Base-by-base conservation (phyloP, 768 basidiomycete genomes). In the Russula emetica region DNA sequence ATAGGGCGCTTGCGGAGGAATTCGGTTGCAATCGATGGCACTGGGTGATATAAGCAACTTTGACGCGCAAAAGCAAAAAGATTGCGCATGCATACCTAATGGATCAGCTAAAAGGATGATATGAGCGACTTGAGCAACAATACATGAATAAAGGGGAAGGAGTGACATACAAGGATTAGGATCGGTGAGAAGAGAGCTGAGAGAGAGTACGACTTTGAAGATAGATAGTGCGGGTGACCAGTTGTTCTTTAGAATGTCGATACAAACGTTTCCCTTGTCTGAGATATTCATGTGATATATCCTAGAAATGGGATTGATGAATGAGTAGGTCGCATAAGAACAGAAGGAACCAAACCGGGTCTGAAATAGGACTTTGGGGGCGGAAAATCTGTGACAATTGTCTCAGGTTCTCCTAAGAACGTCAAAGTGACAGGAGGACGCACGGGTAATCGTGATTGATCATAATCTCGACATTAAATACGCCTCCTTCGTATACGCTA, bases 201-300 rank as follows among this genome's bases (percentile, higher is more conserved):
- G 82, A 30, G 93, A 95, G 22, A 98, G 83, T 75, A 98, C 87
- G 71, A 96, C 90, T 78, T 98, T 97, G 80, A 91, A 94, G 54
- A 98, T 78, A 3, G 93, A 95, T 24, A 98, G 76, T 2, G 94
- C 94, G 8, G 94, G 94, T 1, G 92, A 94, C 94, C 94, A 98
- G 70, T 92, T 90, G 71, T 85, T 82, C 77, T 98, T 97, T 63
- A 98, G 82, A 56, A 96, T 92, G 75, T 97, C 90, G 68, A 94
- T 90, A 71, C 90, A 93, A 58, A 92, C 87, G 67, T 80, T 81
- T 49, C 89, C 90, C 57, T 82, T 81, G 62, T 90, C 88, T 56
- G 86, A 87, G 51, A 91, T 90, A 80, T 94, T 93, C 90, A 92
- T 91, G 70, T 94, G 91, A 70, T 93, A 93, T 72, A 92, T 91